Conservation (phyloP, 345 rosid species). For the Eucalyptus pumila region DNA sequence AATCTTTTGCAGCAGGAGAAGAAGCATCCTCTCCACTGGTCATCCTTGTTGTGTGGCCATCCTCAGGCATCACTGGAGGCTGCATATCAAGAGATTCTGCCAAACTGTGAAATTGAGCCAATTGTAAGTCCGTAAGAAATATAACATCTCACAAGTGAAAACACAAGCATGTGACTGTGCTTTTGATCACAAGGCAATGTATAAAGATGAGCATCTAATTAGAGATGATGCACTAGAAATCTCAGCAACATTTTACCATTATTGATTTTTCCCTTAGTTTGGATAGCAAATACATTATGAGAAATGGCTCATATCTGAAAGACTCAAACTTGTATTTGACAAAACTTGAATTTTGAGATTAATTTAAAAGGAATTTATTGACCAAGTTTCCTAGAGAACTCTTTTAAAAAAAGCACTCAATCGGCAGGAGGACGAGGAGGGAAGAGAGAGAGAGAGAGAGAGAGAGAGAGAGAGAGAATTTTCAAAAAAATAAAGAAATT, state of each 20-base stretch:
- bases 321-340: background rate
- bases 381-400: background rate
- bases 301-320: background rate
- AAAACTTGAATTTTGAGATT: background rate
- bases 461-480: background rate
- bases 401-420: background rate
- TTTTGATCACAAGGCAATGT: background rate
- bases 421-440: background rate
- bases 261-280: background rate
- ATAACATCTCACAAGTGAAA: background rate
- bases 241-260: background rate
- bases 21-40: conserved; percentile 77
- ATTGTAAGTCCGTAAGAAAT: background rate
- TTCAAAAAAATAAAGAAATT: background rate
- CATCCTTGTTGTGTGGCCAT: conserved; percentile 90
- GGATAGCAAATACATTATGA: background rate
- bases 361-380: background rate
- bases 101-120: conserved; percentile 33
- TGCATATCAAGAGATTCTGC: conserved; percentile 99
- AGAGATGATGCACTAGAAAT: background rate
- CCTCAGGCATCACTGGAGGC: conserved; percentile 97
- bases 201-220: background rate
- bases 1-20: conserved; percentile 66
- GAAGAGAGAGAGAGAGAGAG: background rate
- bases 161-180: background rate